Evolutionary conservation across 2,329 filamentous ascomycete species (phyloP).

Genomic region (Ceratocystis alfenasii): DNA sequence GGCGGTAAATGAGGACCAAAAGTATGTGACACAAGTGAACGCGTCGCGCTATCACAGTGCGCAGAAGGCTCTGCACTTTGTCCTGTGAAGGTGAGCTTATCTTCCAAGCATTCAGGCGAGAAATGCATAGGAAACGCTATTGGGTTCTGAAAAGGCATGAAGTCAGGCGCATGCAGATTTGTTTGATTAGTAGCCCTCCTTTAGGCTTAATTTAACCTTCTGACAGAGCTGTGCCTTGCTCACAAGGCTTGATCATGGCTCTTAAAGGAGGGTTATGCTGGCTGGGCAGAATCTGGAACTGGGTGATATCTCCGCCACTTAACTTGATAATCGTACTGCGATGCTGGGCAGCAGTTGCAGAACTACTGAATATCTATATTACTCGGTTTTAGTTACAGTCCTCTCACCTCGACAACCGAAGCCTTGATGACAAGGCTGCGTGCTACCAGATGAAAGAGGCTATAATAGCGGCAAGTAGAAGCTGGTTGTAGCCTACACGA

Average conservation of each 20-base stretch:
- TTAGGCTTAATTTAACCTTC: neutral
- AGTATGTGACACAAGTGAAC: constrained; percentile 10
- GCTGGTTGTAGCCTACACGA: neutral
- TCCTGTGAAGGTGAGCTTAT: neutral
- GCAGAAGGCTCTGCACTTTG: neutral
- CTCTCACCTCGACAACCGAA: neutral
- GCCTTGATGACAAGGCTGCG: constrained; percentile 4
- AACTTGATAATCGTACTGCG: neutral
- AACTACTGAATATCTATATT: neutral
- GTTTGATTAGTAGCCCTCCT: neutral
- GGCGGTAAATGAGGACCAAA: constrained; percentile 12
- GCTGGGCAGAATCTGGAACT: neutral
- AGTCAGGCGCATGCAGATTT: neutral
- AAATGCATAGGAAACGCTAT: neutral
- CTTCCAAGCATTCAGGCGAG: no score
- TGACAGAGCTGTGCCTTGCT: neutral
- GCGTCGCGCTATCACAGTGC: constrained; percentile 19
- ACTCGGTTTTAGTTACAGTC: no score
- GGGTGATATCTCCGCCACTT: neutral
- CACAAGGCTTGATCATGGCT: neutral
- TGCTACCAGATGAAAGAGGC: neutral
- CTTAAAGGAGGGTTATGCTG: neutral
- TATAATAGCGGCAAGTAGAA: neutral
- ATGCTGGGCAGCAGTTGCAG: neutral
- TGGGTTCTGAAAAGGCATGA: neutral